Conservation (phyloP, 2,329 filamentous ascomycete genomes). For the Verruconis gallopava region DNA sequence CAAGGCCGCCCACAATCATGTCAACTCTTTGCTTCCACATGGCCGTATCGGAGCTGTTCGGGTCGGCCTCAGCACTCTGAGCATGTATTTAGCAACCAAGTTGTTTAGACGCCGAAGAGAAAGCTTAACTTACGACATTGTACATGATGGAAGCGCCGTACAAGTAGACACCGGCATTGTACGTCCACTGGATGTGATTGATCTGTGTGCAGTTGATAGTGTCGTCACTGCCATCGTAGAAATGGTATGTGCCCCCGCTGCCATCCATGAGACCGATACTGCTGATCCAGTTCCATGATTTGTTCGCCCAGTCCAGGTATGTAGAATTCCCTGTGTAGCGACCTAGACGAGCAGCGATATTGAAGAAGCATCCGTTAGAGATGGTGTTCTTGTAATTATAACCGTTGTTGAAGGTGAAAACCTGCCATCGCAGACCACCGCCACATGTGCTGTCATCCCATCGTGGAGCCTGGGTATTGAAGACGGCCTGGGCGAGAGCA, state of each 20-base stretch:
- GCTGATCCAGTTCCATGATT: constrained; percentile 23
- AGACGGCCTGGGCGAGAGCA: constrained; percentile 23
- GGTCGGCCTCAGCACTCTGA: constrained; percentile 1
- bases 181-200: constrained; percentile 43
- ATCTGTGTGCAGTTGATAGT: constrained; percentile 31
- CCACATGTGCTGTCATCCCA: constrained; percentile 26
- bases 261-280: constrained; percentile 42
- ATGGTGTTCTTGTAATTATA: constrained; percentile 32
- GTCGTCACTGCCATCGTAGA: constrained; percentile 34
- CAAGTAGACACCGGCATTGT: constrained; percentile 37
- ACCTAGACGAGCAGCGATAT: constrained; percentile 30
- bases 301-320: constrained; percentile 50
- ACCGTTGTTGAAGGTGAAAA: constrained; percentile 35
- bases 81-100: constrained; percentile 20
- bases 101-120: no score
- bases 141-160: constrained; percentile 35
- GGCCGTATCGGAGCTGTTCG: not conserved
- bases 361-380: constrained; percentile 39
- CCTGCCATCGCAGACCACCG: constrained; percentile 28
- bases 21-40: constrained; percentile 14
- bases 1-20: constrained; percentile 23
- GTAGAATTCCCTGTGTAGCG: constrained; percentile 31
- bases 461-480: constrained; percentile 25
- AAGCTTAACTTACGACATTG: constrained; percentile 34
- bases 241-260: constrained; percentile 34